These are phyloP conservation scores for Manihot esculenta DNA, from an alignment of 441 rosid genomes.

Conservation along the genomic window DNA sequence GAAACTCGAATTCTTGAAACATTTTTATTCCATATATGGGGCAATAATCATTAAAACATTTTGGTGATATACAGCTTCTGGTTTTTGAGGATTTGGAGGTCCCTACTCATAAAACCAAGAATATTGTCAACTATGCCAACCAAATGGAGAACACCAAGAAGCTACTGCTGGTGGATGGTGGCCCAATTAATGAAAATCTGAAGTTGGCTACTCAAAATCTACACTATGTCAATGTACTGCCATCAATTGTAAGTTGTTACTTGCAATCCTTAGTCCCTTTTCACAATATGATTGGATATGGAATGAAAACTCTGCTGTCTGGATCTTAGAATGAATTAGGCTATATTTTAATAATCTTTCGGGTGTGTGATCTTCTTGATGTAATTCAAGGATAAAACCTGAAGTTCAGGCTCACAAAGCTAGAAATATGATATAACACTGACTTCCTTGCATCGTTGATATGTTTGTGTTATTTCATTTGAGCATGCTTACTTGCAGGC, in stretches of 20 bases:
- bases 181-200: slow-evolving; percentile 71
- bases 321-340: slow-evolving; percentile 1
- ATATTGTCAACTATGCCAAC: slow-evolving; percentile 59
- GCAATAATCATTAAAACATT: slow-evolving; percentile 7
- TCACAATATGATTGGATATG: not conserved
- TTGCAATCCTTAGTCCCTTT: slow-evolving; percentile 7
- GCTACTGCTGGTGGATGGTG: slow-evolving; percentile 79
- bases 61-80: slow-evolving; percentile 54
- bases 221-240: slow-evolving; percentile 73
- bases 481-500: not conserved
- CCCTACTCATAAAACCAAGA: slow-evolving; percentile 85
- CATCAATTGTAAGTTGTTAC: slow-evolving; percentile 73
- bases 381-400: not conserved
- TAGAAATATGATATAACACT: not conserved
- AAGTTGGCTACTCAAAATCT: slow-evolving; percentile 86
- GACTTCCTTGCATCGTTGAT: not conserved
- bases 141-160: slow-evolving; percentile 82
- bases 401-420: not conserved
- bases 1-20: not conserved
- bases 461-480: not conserved
- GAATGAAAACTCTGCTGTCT: not conserved
- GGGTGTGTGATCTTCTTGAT: not conserved
- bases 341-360: not conserved
- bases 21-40: not conserved
- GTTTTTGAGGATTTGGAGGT: slow-evolving; percentile 76